Percentiles rank a stretch among this genome's conserved stretches.
Evolutionary conservation across 257 asterid species (phyloP).

Genomic region (Solanum pennellii): DNA sequence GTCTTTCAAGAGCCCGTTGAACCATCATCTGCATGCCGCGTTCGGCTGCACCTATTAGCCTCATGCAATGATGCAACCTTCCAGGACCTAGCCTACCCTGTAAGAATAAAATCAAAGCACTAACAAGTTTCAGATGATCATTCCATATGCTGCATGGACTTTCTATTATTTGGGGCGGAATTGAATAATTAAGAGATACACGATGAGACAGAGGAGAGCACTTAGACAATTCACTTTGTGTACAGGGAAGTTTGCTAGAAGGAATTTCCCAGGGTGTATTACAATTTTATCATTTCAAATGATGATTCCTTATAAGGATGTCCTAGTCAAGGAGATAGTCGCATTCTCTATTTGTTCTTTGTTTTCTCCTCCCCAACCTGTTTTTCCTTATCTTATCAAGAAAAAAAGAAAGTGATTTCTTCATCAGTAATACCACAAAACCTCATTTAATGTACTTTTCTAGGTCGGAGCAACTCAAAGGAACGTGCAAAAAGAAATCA

Average conservation of each 20-base stretch:
- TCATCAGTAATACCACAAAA: not conserved
- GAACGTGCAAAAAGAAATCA: not conserved
- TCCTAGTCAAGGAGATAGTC: not conserved
- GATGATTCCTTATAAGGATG: not conserved
- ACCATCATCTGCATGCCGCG: constrained; percentile 90
- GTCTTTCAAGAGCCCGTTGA: constrained; percentile 69
- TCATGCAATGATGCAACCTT: constrained; percentile 98
- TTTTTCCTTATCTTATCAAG: not conserved
- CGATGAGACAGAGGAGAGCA: not conserved
- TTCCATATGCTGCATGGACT: not conserved
- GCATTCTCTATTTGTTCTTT: not conserved
- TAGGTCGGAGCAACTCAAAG: not conserved
- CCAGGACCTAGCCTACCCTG: constrained; percentile 99
- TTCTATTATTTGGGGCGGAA: not conserved
- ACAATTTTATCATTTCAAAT: not conserved
- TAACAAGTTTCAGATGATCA: not conserved
- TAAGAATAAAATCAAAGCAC: not conserved
- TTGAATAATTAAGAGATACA: not conserved
- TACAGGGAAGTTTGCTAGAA: not conserved
- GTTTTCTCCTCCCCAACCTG: not conserved
- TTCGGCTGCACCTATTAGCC: constrained; percentile 91
- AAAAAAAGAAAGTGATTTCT: not conserved
- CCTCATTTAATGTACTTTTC: not conserved
- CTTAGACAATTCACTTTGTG: not conserved
- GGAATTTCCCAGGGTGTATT: not conserved